Base-by-base conservation (phyloP, 768 basidiomycete genomes). In the Tulasnella sp. region DNA sequence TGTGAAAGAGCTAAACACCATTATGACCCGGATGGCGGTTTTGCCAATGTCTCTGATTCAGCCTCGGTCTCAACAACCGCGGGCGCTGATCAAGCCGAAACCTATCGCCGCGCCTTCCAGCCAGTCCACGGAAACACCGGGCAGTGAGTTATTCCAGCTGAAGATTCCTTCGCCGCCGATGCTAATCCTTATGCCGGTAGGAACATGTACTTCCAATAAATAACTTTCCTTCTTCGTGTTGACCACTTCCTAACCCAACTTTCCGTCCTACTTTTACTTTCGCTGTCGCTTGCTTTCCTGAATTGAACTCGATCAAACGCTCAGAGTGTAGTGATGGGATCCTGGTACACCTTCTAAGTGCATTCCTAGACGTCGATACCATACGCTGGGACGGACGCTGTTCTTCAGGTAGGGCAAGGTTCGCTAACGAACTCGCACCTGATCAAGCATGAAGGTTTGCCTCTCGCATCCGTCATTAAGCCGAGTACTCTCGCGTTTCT, bases 1-100 rank as follows among this genome's bases (percentile, higher is more conserved):
- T 79, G 78, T 41, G 60, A 22, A 73, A 72, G 78, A 24, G 78
- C 78, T 2, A 73, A 44, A 41, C 58, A 69, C 58, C 78, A 79
- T 34, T 79, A 79, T 46, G 78, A 79, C 34, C 78, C 78, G 9
- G 41, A 37, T 5, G 72, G 72, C 5, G 72, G 72, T 24, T 37
- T 42, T 34, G 72, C 9, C 72, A 73, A 73, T 34, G 41, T 42
- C 8, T 58, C 54, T 28, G 54, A 58, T 28, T 22, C 54, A 7
- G 54, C 22, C 4, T 58, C 54, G 22, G 54, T 58, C 54, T 58
- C 54, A 20, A 58, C 54, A 4, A 28, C 54, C 20, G 54, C 54
- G 4, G 58, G 58, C 2, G 58, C 58, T 60, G 58, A 60, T 60
- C n/a, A 28, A 60, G 58, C 58, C n/a, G 58, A 60, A 60, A 12